Evolutionary conservation across 116 monocot species (phyloP).

Genomic region (Cymodocea nodosa): DNA sequence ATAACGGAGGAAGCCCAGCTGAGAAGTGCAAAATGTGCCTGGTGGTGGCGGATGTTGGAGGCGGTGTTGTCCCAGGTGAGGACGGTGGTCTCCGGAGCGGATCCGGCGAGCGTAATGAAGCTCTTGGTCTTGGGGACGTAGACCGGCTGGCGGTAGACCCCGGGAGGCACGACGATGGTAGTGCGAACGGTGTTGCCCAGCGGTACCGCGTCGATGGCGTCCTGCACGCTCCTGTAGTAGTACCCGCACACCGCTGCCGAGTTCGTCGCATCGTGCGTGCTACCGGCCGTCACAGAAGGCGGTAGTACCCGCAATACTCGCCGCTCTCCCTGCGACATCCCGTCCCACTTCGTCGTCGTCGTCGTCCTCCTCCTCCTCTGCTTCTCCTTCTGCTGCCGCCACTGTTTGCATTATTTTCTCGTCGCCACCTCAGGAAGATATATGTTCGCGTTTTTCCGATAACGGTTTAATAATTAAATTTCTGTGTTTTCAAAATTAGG

Average conservation of each 20-base stretch:
- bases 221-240: constrained; percentile 46
- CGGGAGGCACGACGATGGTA: constrained; percentile 56
- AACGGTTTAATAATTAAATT: too few relatives aligned
- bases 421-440: too few relatives aligned
- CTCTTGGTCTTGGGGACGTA: constrained; percentile 94
- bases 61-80: constrained; percentile 93
- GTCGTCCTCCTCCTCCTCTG: too few relatives aligned
- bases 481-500: too few relatives aligned
- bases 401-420: too few relatives aligned
- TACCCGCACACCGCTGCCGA: not conserved
- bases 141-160: constrained; percentile 59
- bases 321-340: too few relatives aligned
- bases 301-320: too few relatives aligned
- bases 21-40: constrained; percentile 17
- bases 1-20: not conserved
- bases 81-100: constrained; percentile 50
- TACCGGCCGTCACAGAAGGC: too few relatives aligned
- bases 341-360: too few relatives aligned
- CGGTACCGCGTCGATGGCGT: constrained; percentile 78
- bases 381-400: too few relatives aligned
- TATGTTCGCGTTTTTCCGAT: too few relatives aligned
- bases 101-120: constrained; percentile 66
- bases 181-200: constrained; percentile 60
- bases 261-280: too few relatives aligned
- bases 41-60: constrained; percentile 65